Base-by-base conservation (phyloP, 768 basidiomycete genomes). In the Auriscalpium vulgare region DNA sequence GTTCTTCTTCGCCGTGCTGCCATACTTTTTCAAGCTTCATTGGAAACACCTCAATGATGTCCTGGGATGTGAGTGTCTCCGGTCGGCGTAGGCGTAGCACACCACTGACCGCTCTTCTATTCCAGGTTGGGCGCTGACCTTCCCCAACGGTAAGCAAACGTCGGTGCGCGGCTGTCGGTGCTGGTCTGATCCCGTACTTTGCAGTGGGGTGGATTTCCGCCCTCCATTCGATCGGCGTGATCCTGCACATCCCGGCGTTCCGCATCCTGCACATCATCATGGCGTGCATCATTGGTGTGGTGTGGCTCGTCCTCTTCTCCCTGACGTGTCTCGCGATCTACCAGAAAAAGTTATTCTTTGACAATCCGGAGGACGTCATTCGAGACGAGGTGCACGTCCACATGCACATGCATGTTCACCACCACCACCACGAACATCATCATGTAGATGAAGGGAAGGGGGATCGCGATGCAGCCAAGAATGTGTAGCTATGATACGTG, bases 21-120 rank as follows among this genome's bases (percentile, higher is more conserved):
- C 76, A 17, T 78, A 75, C 59, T 76, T 75, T 73, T 77, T 74
- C 68, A 78, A 78, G 64, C 59, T 77, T 35, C 72, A 78, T 63
- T 29, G 29, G 29, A 77, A 75, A 63, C 63, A 72, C 47, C 68
- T 78, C 46, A 62, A 67, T 54, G 75, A 78, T 54, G 78, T 78
- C 53, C 70, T 78, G 17, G 75, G 76, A 58, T 77, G 77, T 72
- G 57, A 55, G 72, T 65, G 14, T 36, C 47, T 47, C 46, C 29
- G 29, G 29, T 29, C 29, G 29, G 29, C 4, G 29, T 19, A 14
- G 48, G 52, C 34, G 35, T n/a, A 40, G 29, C 40, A 38, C 17
- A 36, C n/a, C 19, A 47, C 35, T 46, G 51, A 46, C 49, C 10
- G n/a, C 29, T n/a, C 37, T 45, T 3, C 9, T 2, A 13, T 19